Percentiles rank a stretch among this genome's conserved stretches.
phyloP scores from a whole-genome alignment of 495 filamentous ascomycete species.

The Daldinia loculata region DNA sequence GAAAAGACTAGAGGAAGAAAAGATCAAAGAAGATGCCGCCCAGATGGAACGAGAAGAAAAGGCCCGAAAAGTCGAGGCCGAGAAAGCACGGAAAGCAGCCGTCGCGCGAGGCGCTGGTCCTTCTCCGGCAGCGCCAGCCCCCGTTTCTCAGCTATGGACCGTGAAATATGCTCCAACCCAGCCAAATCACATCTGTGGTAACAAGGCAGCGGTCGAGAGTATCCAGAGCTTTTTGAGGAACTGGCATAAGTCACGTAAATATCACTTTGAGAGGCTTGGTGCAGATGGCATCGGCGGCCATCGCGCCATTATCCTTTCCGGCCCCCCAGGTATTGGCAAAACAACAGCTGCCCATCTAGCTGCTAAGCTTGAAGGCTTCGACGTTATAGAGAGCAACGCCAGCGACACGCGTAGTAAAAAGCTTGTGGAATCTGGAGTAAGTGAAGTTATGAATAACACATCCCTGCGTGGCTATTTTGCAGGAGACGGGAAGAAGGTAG shows the following conservation, averaged over 20 bases:
- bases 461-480: conserved; percentile 93
- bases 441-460: conserved; percentile 90
- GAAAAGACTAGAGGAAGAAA: conserved; percentile 79
- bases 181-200: conserved; percentile 90
- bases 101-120: conserved; percentile 52
- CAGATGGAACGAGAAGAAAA: conserved; percentile 80
- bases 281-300: conserved; percentile 80
- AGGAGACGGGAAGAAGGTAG: conserved; percentile 80
- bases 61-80: conserved; percentile 59
- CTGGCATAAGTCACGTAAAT: conserved; percentile 79
- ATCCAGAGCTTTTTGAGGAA: conserved; percentile 85
- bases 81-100: conserved; percentile 58
- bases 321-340: conserved; percentile 96
- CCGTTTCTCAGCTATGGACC: conserved; percentile 85
- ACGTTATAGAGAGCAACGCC: conserved; percentile 93
- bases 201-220: conserved; percentile 89
- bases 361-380: conserved; percentile 90
- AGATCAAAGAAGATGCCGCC: conserved; percentile 75
- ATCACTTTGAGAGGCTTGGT: conserved; percentile 78
- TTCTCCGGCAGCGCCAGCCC: conserved; percentile 47
- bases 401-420: conserved; percentile 99
- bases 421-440: conserved; percentile 84
- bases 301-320: conserved; percentile 90
- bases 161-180: conserved; percentile 91
- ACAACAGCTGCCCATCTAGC: conserved; percentile 96